A percentile compares a stretch with the other conserved stretches of the same genome.
Conservation (phyloP, 768 basidiomycete genomes). For the Chalciporus sphaerocephalus region DNA sequence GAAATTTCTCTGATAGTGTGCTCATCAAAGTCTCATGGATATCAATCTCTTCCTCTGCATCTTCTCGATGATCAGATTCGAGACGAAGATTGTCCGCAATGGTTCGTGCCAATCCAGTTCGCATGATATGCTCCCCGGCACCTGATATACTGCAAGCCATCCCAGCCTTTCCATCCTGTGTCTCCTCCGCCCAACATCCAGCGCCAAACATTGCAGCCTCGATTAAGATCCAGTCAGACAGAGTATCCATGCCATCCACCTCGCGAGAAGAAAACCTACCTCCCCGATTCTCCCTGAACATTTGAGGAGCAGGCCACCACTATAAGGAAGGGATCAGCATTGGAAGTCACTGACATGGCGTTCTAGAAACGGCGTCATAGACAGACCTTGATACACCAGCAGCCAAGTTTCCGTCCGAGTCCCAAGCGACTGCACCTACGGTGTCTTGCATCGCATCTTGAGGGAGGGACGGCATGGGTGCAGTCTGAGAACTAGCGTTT, state of each 20-base stretch:
- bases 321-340: slow-evolving; percentile 25
- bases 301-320: slow-evolving; percentile 79
- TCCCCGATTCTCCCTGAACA: slow-evolving; percentile 71
- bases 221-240: background rate
- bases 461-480: slow-evolving; percentile 7
- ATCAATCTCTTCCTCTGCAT: slow-evolving; percentile 40
- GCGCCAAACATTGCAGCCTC: slow-evolving; percentile 71
- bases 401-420: slow-evolving; percentile 42
- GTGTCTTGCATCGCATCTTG: slow-evolving; percentile 61
- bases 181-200: slow-evolving; percentile 66
- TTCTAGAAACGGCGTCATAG: no score
- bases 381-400: slow-evolving; percentile 73
- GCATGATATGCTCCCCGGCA: slow-evolving; percentile 67
- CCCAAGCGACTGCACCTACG: slow-evolving; percentile 71
- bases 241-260: background rate
- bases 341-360: background rate
- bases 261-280: slow-evolving; percentile 33
- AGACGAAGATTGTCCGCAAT: slow-evolving; percentile 45
- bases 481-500: background rate
- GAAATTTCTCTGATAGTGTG: slow-evolving; percentile 46
- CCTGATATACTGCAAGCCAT: slow-evolving; percentile 71
- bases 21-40: slow-evolving; percentile 50
- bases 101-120: slow-evolving; percentile 49
- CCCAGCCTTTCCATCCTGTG: slow-evolving; percentile 23
- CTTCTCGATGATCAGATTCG: slow-evolving; percentile 9